Evolutionary conservation across 306 rosid species (phyloP).

Genomic region (Parietaria judaica): DNA sequence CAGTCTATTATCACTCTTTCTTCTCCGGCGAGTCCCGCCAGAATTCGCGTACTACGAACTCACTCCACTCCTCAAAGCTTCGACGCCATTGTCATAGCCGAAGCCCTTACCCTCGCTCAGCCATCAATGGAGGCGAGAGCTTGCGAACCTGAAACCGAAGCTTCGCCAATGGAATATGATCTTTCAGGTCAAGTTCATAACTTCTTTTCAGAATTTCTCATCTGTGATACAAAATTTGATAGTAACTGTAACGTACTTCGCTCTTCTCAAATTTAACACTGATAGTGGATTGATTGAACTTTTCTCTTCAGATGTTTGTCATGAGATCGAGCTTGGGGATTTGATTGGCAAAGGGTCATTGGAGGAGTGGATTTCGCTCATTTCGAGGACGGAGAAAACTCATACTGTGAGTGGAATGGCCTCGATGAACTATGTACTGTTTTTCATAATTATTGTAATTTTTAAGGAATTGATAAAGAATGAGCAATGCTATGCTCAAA

Average conservation of each 20-base stretch:
- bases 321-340: slow-evolving; percentile 32
- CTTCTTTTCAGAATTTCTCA: background rate
- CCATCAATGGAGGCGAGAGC: background rate
- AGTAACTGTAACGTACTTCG: background rate
- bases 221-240: background rate
- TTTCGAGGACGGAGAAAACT: slow-evolving; percentile 45
- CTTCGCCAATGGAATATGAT: slow-evolving; percentile 27
- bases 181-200: slow-evolving; percentile 13
- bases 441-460: background rate
- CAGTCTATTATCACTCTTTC: no score
- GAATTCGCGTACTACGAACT: no score
- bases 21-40: no score
- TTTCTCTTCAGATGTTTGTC: slow-evolving; percentile 40
- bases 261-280: background rate
- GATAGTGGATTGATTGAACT: background rate
- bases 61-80: no score
- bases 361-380: slow-evolving; percentile 58
- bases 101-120: no score
- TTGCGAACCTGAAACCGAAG: slow-evolving; percentile 9
- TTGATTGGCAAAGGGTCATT: slow-evolving; percentile 33
- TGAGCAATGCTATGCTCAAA: background rate
- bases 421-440: background rate
- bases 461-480: background rate
- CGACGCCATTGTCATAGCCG: no score
- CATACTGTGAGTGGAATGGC: slow-evolving; percentile 44